Conservation (phyloP, 345 rosid genomes). For the Eucalyptus sp. region DNA sequence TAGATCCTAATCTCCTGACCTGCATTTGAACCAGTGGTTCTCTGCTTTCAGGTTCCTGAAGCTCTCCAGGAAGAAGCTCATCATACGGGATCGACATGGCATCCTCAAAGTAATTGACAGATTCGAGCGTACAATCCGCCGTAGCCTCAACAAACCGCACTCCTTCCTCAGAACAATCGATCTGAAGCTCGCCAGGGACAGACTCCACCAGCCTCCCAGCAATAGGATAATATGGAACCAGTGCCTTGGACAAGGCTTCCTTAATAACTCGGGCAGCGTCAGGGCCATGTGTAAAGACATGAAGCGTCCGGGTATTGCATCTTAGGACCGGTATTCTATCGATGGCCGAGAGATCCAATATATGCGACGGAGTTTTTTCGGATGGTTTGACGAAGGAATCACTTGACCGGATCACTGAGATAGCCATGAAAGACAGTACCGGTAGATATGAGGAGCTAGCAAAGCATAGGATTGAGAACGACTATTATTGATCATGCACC, state of each 20-base stretch:
- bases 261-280: constrained; percentile 26
- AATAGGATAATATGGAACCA: constrained; percentile 53
- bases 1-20: constrained; percentile 2
- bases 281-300: constrained; percentile 26
- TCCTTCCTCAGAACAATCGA: constrained; percentile 38
- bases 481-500: not conserved
- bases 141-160: constrained; percentile 38
- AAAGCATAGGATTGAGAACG: not conserved
- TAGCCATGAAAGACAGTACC: constrained; percentile 6
- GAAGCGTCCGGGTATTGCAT: constrained; percentile 44
- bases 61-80: constrained; percentile 30
- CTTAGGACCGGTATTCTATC: constrained; percentile 35
- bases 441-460: not conserved
- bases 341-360: constrained; percentile 31
- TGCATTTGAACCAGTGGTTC: constrained; percentile 64
- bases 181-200: constrained; percentile 10
- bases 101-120: constrained; percentile 24
- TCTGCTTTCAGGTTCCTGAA: constrained; percentile 4
- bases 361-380: constrained; percentile 15
- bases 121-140: constrained; percentile 12
- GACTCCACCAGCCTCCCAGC: constrained; percentile 34
- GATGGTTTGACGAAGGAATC: constrained; percentile 21
- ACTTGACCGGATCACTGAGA: constrained; percentile 16
- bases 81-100: constrained; percentile 12
- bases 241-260: constrained; percentile 34